Evolutionary conservation across 2,329 filamentous ascomycete species (phyloP), one percentile per base, ranked within the genome.

Genomic region (Paracoccidioides brasiliensis): DNA sequence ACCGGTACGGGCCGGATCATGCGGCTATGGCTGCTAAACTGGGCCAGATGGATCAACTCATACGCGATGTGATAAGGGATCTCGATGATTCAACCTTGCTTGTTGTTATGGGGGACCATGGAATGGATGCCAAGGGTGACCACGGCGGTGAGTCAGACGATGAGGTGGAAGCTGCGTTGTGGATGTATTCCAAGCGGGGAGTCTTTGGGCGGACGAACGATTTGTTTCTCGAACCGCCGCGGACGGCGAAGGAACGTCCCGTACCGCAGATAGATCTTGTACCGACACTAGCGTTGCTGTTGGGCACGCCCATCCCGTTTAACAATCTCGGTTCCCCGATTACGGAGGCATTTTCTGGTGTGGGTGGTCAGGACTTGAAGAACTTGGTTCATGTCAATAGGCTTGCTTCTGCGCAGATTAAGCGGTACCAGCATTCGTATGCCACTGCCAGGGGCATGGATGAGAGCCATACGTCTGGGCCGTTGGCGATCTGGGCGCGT

Each of bases 141-240:
- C 93, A 98, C 66, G 93, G 93, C n/a, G 93, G 93, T 55, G 93
- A 98, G 74, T 96, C 91, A 37, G 88, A 96, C 62, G 90, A 97
- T 60, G 93, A 98, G 69, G 82, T 98, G 5, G 84, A 98, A 70
- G 90, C 93, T 55, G 90, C 93, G 2, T 71, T 98, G 49, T 98
- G 93, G 91, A 95, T 98, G 90, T 98, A 97, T 69, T 95, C 93
- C 1, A 95, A 90, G 70, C 84, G 82, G 62, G 83, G 83, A 0
- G 70, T 88, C 8, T 98, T 98, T 69, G 93, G 93, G 14, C 83
- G 90, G 42, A 86, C 82, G 1, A 77, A 80, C 51, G 73, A 80
- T 3, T 79, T 81, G 5, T 79, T 78, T 60, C 67, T 72, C 12
- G 73, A 76, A n/a, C 80, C 81, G 5, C 80, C 81, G 1, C 68